Percentiles rank a stretch among this genome's conserved stretches.
Conservation (phyloP, 441 rosid species). For the Aleurites moluccanus region DNA sequence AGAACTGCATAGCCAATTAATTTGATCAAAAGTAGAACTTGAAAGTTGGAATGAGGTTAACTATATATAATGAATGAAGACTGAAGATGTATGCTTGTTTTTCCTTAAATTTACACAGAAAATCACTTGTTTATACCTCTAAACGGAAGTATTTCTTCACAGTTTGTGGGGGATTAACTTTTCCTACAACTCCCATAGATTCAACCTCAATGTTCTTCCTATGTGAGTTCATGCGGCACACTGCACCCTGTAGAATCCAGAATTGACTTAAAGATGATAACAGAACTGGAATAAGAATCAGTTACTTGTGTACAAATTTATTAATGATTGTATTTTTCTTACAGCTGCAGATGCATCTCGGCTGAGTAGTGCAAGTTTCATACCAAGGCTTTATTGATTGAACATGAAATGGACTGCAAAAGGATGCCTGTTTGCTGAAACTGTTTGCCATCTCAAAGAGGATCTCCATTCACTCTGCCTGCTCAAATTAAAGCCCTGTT, state of each 20-base stretch:
- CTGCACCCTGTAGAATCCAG: conserved; percentile 57
- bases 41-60: too few species aligned
- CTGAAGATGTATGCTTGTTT: too few species aligned
- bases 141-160: conserved; percentile 62
- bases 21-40: too few species aligned
- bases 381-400: conserved; percentile 82
- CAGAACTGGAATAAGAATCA: too few species aligned
- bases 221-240: conserved; percentile 57
- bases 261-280: not conserved
- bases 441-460: conserved; percentile 62
- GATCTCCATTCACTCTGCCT: conserved; percentile 75
- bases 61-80: too few species aligned
- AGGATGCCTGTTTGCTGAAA: conserved; percentile 64
- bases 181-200: conserved; percentile 71
- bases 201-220: conserved; percentile 69
- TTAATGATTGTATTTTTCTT: conserved; percentile 21
- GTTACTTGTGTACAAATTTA: too few species aligned
- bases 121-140: conserved; percentile 47
- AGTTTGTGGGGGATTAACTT: conserved; percentile 41
- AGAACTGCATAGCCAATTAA: conserved; percentile 25
- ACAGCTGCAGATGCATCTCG: conserved; percentile 95
- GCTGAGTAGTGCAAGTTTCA: conserved; percentile 80
- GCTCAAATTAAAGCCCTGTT: conserved; percentile 71
- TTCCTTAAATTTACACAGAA: not conserved
- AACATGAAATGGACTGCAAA: conserved; percentile 66